phyloP scores from a whole-genome alignment of 2,329 filamentous ascomycete genomes.

The Cladophialophora psammophila region DNA sequence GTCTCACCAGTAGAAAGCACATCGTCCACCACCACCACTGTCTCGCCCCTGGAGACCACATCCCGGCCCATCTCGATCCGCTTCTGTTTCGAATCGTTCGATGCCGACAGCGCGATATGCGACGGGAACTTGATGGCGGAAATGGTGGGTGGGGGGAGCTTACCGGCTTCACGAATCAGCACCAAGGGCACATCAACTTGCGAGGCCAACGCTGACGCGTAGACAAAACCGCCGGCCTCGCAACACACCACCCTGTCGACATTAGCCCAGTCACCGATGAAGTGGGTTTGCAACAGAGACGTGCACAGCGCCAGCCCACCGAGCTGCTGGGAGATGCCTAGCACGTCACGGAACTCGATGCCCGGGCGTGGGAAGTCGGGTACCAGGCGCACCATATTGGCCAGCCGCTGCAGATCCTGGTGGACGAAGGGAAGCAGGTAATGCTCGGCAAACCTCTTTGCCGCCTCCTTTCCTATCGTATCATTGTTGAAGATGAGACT shows the following conservation, averaged over 20 bases:
- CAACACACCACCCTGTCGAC: constrained; percentile 60
- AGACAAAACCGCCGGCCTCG: constrained; percentile 66
- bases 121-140: constrained; percentile 59
- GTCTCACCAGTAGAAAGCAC: constrained; percentile 65
- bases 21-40: constrained; percentile 67
- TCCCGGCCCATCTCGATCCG: constrained; percentile 60
- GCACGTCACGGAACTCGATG: constrained; percentile 66
- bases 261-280: constrained; percentile 56
- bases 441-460: constrained; percentile 52
- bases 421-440: constrained; percentile 57
- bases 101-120: constrained; percentile 58
- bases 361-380: constrained; percentile 60
- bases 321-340: constrained; percentile 61
- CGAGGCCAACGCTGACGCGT: constrained; percentile 59
- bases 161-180: constrained; percentile 63
- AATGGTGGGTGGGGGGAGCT: constrained; percentile 65
- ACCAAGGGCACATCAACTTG: constrained; percentile 54
- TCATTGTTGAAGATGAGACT: constrained; percentile 62
- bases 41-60: constrained; percentile 49
- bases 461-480: constrained; percentile 49
- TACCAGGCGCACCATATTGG: constrained; percentile 58
- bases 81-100: constrained; percentile 42
- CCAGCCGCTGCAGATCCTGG: constrained; percentile 56
- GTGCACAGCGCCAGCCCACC: constrained; percentile 61
- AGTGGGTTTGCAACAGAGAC: constrained; percentile 58